Conservation (phyloP, 176 grass and related monocot genomes). For the sorghum (Sorghum bicolor) region Sorghum_bicolor_NCBIv3 NC_012872.2:58084501-58085000, state of each 20-base stretch:
- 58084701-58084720: slow-evolving; percentile 89
- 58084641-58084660: slow-evolving; percentile 75
- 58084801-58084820: slow-evolving; percentile 56
- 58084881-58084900: not conserved
- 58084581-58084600: not conserved
- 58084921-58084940: slow-evolving; percentile 1
- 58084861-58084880: slow-evolving; percentile 10
- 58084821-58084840: slow-evolving; percentile 82
- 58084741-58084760: slow-evolving; percentile 51
- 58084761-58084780: slow-evolving; percentile 55
- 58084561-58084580: not conserved
- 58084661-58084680: slow-evolving; percentile 65
- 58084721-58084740: slow-evolving; percentile 89
- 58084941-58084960: not conserved
- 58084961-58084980: not conserved
- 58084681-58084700: slow-evolving; percentile 72
- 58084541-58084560: slow-evolving; percentile 7
- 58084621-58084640: slow-evolving; percentile 24
- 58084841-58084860: slow-evolving; percentile 62
- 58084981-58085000: slow-evolving; percentile 9
- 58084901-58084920: not conserved
- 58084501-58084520: slow-evolving; percentile 61
- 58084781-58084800: slow-evolving; percentile 53
- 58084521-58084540: not conserved
- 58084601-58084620: not conserved